Evolutionary conservation across 2,329 filamentous ascomycete genomes (phyloP), one percentile per base, ranked within the genome.

Genomic region (Mycogone perniciosa): DNA sequence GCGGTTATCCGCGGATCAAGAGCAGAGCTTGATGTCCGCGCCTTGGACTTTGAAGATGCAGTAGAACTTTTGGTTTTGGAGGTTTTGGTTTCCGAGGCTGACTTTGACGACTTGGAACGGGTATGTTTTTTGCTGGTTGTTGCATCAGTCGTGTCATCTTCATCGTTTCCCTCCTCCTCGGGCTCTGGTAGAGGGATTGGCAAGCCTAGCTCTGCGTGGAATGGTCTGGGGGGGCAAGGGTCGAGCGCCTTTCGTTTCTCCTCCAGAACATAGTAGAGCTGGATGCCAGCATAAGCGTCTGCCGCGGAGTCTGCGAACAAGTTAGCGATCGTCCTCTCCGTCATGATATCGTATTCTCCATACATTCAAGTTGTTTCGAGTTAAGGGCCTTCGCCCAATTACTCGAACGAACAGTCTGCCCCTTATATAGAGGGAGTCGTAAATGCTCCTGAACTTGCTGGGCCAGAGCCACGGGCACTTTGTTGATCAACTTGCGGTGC

Each of bases 231-330:
- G 5, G 91, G 91, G 2, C 71, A 76, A 1, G 89, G 89, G 9
- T 80, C 68, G 54, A 96, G 72, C 6, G 73, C 71, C 58, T 80
- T 74, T 11, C 91, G 77, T 59, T 86, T 80, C 45, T 79, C 70
- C 51, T 96, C 85, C 41, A 96, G 71, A 1, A 78, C 76, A 53
- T 88, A 74, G 61, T 82, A 95, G 1, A 96, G 71, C 50, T 88
- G 85, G 8, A 86, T 68, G 40, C 84, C 81, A 53, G 87, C 89
- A 63, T 96, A 96, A 0, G 89, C 86, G 65, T 95, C 89, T 1
- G 88, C 84, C 9, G 89, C 89, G 7, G 88, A 83, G 66, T 91
- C 84, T 88, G 31, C 2, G 20, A 30, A 5, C 8, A 20, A 20
- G 27, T 33, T 13, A 42, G n/a, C 7, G 10, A 10, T 4, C 6